Percentiles rank a stretch among this genome's conserved stretches.
Conservation (phyloP, 192 early-diverging fungal genomes). For the Lobosporangium transversale region DNA sequence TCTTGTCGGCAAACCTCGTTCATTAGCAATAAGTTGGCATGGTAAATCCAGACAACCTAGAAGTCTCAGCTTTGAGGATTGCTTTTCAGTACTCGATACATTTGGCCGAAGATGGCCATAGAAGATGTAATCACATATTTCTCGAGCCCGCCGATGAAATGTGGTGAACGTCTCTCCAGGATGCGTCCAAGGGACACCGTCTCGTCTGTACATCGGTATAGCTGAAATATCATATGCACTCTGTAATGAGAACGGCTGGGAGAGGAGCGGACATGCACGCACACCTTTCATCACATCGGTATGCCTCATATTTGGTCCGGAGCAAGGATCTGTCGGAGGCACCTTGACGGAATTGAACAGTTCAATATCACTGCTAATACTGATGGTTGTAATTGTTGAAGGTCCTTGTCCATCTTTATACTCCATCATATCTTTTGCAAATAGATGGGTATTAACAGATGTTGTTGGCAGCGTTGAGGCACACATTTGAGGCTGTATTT, state of each 20-base stretch:
- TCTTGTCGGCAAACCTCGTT: constrained; percentile 1
- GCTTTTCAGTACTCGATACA: not conserved
- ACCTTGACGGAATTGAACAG: no score
- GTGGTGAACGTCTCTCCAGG: constrained; percentile 8
- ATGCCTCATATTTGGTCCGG: no score
- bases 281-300: not conserved
- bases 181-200: no score
- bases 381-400: no score
- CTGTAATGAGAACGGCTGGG: constrained; percentile 16
- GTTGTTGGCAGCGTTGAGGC: no score
- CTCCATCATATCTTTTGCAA: no score
- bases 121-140: constrained; percentile 40
- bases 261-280: not conserved
- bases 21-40: not conserved
- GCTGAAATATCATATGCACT: constrained; percentile 19
- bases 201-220: no score
- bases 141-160: constrained; percentile 2
- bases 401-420: no score
- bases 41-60: constrained; percentile 22
- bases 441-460: no score
- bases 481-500: no score
- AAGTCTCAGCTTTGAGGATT: constrained; percentile 1
- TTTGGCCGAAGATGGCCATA: constrained; percentile 20
- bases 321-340: no score
- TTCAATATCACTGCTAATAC: no score